Conservation (phyloP, 331 rosid genomes). For the Malus hybrid region DNA sequence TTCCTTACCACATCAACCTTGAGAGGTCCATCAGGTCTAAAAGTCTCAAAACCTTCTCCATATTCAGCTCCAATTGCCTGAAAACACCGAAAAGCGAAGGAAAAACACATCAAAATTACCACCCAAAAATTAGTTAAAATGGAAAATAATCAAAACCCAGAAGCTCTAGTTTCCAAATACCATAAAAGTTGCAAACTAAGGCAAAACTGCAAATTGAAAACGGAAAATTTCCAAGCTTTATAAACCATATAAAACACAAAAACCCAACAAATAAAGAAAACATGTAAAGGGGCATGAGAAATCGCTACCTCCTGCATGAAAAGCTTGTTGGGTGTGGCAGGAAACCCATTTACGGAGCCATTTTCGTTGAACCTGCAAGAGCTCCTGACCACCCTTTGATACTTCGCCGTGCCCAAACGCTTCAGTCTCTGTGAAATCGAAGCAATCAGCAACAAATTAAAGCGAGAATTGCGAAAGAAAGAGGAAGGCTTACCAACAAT, state of each 20-base stretch:
- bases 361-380: slow-evolving; percentile 51
- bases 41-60: slow-evolving; percentile 98
- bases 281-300: slow-evolving; percentile 2
- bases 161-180: slow-evolving; percentile 9
- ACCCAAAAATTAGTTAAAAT: neutral
- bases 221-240: neutral
- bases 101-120: neutral
- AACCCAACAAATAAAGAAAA: neutral
- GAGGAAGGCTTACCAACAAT: slow-evolving; percentile 31
- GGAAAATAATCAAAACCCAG: neutral
- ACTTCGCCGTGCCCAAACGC: slow-evolving; percentile 43
- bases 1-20: slow-evolving; percentile 89
- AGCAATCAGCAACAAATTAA: neutral
- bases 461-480: neutral
- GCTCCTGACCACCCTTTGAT: slow-evolving; percentile 40
- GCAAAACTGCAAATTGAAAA: slow-evolving; percentile 6
- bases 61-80: slow-evolving; percentile 99
- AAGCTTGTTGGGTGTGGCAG: slow-evolving; percentile 63
- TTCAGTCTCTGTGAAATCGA: slow-evolving; percentile 39
- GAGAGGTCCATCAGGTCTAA: slow-evolving; percentile 85
- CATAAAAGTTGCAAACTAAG: neutral
- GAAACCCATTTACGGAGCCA: slow-evolving; percentile 50
- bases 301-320: slow-evolving; percentile 73
- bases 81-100: slow-evolving; percentile 4
- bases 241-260: neutral